Evolutionary conservation across 257 asterid species (phyloP).

Genomic region (Rubia yunnanensis): DNA sequence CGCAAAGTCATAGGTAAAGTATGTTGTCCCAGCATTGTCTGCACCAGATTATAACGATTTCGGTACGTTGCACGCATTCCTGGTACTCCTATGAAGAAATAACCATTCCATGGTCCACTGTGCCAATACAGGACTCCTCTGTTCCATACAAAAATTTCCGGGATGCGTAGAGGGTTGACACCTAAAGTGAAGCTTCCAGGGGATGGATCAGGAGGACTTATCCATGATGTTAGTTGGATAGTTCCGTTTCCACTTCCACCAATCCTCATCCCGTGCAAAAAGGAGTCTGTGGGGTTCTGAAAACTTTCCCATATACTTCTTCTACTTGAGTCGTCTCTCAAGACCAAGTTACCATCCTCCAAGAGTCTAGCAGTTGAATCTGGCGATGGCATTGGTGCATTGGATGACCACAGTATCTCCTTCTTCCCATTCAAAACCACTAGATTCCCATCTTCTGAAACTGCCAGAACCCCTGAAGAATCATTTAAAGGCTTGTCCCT

Average conservation of each 20-base stretch:
- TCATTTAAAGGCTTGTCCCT: too few species aligned
- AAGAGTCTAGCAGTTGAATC: too few species aligned
- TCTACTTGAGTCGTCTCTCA: conserved; percentile 22
- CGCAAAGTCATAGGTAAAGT: neutral
- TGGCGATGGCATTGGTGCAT: too few species aligned
- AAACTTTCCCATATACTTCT: conserved; percentile 35
- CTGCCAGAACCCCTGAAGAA: too few species aligned
- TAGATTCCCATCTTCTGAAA: too few species aligned
- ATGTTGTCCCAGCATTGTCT: neutral
- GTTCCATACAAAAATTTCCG: conserved; percentile 27
- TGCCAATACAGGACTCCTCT: conserved; percentile 22
- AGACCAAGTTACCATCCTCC: too few species aligned
- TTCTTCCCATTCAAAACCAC: too few species aligned
- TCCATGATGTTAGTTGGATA: too few species aligned
- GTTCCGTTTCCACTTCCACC: neutral
- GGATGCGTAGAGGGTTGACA: conserved; percentile 20
- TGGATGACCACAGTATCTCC: too few species aligned
- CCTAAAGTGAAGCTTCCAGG: conserved; percentile 28
- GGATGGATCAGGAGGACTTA: conserved; percentile 27
- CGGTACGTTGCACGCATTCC: neutral
- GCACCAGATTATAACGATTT: neutral
- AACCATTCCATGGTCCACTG: conserved; percentile 26
- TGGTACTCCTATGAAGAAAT: conserved; percentile 9
- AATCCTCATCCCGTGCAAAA: conserved; percentile 28
- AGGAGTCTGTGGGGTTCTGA: conserved; percentile 22